A percentile compares a stretch with the other conserved stretches of the same genome.
phyloP scores from a whole-genome alignment of 208 protist genomes.

The Leishmania tarentolae region DNA sequence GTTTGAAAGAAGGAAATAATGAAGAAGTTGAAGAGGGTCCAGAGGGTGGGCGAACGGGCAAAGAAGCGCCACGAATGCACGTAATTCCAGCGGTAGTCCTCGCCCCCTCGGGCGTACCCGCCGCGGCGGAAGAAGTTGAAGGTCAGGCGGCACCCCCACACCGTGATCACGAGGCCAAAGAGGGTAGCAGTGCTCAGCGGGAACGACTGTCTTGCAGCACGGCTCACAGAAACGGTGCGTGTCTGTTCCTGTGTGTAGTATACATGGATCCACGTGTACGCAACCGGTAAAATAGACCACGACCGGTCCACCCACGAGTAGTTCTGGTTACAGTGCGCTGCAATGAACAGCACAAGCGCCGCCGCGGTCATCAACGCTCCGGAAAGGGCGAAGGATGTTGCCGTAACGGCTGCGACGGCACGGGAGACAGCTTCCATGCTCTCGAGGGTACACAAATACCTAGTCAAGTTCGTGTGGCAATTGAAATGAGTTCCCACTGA shows the following conservation, averaged over 20 bases:
- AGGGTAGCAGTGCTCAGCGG: conserved; percentile 33
- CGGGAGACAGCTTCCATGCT: conserved; percentile 4
- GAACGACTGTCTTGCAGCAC: background rate
- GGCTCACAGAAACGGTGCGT: background rate
- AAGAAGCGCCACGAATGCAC: conserved; percentile 52
- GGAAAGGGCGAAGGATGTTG: conserved; percentile 32
- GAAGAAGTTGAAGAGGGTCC: conserved; percentile 74
- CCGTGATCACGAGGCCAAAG: conserved; percentile 53
- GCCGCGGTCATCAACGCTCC: conserved; percentile 47
- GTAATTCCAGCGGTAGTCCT: conserved; percentile 82
- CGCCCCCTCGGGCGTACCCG: conserved; percentile 65
- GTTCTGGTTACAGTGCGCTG: conserved; percentile 55
- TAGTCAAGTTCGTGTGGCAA: background rate
- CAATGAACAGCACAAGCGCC: conserved; percentile 52
- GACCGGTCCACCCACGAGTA: conserved; percentile 83
- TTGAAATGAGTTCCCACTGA: background rate
- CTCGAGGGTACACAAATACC: too few species aligned
- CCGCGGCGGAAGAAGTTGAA: conserved; percentile 76
- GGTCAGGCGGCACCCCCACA: conserved; percentile 75
- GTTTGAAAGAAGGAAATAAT: conserved; percentile 72
- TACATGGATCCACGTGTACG: conserved; percentile 71
- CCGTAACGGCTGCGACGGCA: conserved; percentile 1
- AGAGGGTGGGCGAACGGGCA: conserved; percentile 30
- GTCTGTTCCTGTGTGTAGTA: conserved; percentile 30
- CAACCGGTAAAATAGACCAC: conserved; percentile 76